Conservation (phyloP, 2,329 filamentous ascomycete species). For the Colletotrichum tanaceti region DNA sequence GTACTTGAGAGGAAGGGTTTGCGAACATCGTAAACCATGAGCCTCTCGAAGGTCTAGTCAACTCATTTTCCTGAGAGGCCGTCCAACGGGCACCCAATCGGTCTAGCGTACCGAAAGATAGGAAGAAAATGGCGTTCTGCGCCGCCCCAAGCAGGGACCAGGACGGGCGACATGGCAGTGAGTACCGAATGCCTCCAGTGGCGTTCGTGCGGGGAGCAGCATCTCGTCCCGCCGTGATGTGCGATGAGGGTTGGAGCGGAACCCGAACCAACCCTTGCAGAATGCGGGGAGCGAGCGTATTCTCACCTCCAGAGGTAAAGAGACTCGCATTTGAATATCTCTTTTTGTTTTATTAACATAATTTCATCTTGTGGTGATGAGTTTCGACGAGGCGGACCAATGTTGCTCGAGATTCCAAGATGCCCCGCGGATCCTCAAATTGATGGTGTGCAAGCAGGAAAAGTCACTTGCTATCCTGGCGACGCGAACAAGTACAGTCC, state of each 20-base stretch:
- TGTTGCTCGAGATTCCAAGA: not conserved
- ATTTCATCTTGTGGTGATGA: not conserved
- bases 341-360: not conserved
- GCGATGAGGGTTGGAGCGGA: constrained; percentile 18
- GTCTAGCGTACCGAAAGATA: constrained; percentile 7
- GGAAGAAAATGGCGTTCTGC: constrained; percentile 9
- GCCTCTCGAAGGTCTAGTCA: not conserved
- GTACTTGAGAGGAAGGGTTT: not conserved
- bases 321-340: constrained; percentile 29
- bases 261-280: constrained; percentile 20
- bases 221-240: constrained; percentile 26
- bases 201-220: constrained; percentile 33
- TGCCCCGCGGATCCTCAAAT: constrained; percentile 15
- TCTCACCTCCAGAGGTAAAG: not conserved
- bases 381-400: constrained; percentile 6
- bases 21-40: not conserved
- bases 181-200: constrained; percentile 28
- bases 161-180: constrained; percentile 24
- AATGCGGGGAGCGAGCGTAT: constrained; percentile 28
- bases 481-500: not conserved
- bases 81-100: not conserved
- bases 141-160: constrained; percentile 23
- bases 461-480: not conserved
- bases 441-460: not conserved
- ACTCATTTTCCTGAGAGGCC: not conserved